phyloP scores from a whole-genome alignment of 108 stramenopile species.

The Cyclostephanos tholiformis region DNA sequence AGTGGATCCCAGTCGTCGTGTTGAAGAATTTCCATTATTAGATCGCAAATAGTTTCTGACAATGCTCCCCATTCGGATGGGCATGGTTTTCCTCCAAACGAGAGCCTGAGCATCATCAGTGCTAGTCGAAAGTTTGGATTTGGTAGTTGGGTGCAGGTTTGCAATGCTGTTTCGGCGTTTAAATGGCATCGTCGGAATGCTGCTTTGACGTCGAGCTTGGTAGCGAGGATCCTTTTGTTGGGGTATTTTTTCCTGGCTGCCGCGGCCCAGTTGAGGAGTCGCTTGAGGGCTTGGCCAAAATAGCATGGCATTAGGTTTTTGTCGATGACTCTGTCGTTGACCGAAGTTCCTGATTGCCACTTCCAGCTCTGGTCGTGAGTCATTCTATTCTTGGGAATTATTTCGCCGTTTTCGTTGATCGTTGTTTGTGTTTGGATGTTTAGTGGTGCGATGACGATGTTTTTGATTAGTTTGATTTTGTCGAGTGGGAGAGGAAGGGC shows the following conservation, averaged over 20 bases:
- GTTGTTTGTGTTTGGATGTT: constrained; percentile 13
- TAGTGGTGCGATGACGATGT: background rate
- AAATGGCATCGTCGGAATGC: constrained; percentile 7
- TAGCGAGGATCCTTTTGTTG: background rate
- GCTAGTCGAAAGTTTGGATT: no score
- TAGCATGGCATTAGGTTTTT: constrained; percentile 12
- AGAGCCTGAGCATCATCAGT: constrained; percentile 19
- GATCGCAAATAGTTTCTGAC: constrained; percentile 12
- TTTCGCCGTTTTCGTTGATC: background rate
- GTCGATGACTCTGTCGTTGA: constrained; percentile 15
- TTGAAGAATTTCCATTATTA: constrained; percentile 5
- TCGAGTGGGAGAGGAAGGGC: background rate
- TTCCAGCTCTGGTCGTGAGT: constrained; percentile 23
- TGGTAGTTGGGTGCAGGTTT: constrained; percentile 14
- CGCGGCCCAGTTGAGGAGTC: constrained; percentile 2
- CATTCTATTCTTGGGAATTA: background rate
- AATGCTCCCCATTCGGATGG: constrained; percentile 14
- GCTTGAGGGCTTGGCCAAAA: constrained; percentile 2
- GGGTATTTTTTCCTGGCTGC: constrained; percentile 11
- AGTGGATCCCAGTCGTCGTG: constrained; percentile 1
- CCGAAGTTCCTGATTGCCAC: constrained; percentile 8
- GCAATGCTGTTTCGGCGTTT: background rate
- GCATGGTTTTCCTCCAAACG: constrained; percentile 23
- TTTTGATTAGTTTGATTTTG: background rate
- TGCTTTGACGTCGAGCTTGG: constrained; percentile 11